A percentile compares a stretch with the other conserved stretches of the same genome.
These are phyloP conservation scores for Ganoderma lingzhi DNA, from an alignment of 1,284 basidiomycete species.

Conservation along the genomic window DNA sequence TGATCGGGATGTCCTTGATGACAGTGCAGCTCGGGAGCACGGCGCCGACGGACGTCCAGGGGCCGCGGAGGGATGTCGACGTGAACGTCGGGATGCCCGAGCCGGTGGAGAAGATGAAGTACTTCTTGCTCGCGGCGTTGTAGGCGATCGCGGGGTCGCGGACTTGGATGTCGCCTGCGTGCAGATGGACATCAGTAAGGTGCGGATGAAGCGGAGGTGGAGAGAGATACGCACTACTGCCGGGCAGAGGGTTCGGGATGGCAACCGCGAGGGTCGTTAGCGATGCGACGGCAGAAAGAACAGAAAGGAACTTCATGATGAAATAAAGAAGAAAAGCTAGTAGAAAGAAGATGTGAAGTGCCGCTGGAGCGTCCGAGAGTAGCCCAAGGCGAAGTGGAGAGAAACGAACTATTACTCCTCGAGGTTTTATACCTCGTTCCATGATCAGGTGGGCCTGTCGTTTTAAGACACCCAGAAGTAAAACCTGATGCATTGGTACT, in stretches of 20 bases:
- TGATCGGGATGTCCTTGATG: constrained; percentile 15
- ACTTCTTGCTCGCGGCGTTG: constrained; percentile 18
- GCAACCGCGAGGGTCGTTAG: constrained; percentile 15
- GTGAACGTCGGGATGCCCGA: constrained; percentile 17
- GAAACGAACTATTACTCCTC: neutral
- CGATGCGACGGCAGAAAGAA: constrained; percentile 6
- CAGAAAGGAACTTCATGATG: constrained; percentile 9
- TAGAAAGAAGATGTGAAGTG: neutral
- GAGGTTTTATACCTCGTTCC: neutral
- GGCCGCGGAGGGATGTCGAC: constrained; percentile 11
- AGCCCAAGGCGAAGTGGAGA: neutral
- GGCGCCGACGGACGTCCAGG: constrained; percentile 26
- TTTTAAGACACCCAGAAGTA: neutral
- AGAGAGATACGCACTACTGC: constrained; percentile 11
- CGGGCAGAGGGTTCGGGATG: constrained; percentile 17
- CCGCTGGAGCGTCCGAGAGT: neutral
- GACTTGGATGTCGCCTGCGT: constrained; percentile 9
- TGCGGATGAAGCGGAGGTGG: neutral
- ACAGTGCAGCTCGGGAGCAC: constrained; percentile 24
- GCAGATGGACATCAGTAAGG: neutral
- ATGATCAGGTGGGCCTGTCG: neutral
- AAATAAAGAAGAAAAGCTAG: neutral
- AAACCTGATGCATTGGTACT: neutral
- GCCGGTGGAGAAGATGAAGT: constrained; percentile 20
- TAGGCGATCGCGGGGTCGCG: constrained; percentile 21